Evolutionary conservation across 2,329 filamentous ascomycete genomes (phyloP), one percentile per base, ranked within the genome.

Genomic region (Pyrenophora teres): DNA sequence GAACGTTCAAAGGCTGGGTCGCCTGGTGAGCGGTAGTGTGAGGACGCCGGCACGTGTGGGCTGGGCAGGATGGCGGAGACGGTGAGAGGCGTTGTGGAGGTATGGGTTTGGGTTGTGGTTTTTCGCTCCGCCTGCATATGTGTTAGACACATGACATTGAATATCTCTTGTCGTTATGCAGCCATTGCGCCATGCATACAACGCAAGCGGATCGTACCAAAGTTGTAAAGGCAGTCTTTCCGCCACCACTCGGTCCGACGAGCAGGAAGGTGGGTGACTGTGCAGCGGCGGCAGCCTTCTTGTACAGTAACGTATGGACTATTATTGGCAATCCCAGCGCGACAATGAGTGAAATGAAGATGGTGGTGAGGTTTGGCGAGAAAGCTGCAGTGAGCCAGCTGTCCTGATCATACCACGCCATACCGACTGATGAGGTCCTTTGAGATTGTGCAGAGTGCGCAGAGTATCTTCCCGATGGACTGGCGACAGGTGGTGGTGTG

Each of bases 201-300:
- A 2, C 13, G 13, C 9, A 39, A n/a, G 37, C 18, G 13, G 13
- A 27, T 15, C 77, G 56, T 79, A 89, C 87, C 63, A 94, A 81
- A 18, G 90, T 92, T n/a, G 92, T 77, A 30, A 97, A 84, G 7
- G 89, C 83, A 0, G 94, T 97, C 79, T 97, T 99, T 67, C 94
- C 94, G 42, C 85, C 83, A 57, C 87, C 89, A 49, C 87, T 87
- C 13, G 93, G 91, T 1, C 94, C 94, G 41, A 92, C 73, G 37
- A 96, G 83, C 8, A 97, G 79, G 54, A 97, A 85, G 6, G 87
- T 88, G 42, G 93, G 91, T 21, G 89, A 82, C 13, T 49, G 56
- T 12, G 80, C 81, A 32, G 84, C 84, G 65, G 88, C 87, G 12
- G 86, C 82, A 33, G 83, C 82, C 42, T 84, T 81, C 48, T 83